phyloP scores from a whole-genome alignment of 2,329 filamentous ascomycete genomes.

The Ophiostoma novo-ulmi region DNA sequence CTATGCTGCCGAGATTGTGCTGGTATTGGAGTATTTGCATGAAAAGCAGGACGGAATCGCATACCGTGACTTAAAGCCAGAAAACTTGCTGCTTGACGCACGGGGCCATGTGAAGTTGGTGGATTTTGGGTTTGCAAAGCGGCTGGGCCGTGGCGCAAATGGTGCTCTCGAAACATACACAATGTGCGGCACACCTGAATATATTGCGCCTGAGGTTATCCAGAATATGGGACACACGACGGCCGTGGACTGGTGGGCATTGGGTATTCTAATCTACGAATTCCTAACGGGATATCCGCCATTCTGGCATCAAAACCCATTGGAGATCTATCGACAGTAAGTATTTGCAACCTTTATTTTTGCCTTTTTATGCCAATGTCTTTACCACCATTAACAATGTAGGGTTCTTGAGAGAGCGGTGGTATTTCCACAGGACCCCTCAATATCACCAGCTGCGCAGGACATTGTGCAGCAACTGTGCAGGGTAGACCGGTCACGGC shows the following conservation, averaged over 20 bases:
- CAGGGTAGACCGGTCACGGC: constrained; percentile 70
- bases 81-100: constrained; percentile 73
- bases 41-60: constrained; percentile 72
- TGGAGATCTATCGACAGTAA: constrained; percentile 78
- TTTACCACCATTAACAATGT: not conserved
- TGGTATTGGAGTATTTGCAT: constrained; percentile 75
- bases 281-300: constrained; percentile 80
- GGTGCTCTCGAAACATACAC: constrained; percentile 64
- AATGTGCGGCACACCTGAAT: constrained; percentile 77
- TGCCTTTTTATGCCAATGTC: not conserved
- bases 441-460: constrained; percentile 62
- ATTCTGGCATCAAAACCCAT: constrained; percentile 81
- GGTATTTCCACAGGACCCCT: constrained; percentile 62
- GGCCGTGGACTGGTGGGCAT: constrained; percentile 82
- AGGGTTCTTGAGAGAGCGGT: constrained; percentile 77
- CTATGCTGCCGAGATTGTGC: constrained; percentile 77
- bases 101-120: constrained; percentile 77
- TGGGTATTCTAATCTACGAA: constrained; percentile 79
- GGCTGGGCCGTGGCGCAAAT: constrained; percentile 53
- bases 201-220: constrained; percentile 79
- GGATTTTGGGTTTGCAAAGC: constrained; percentile 81
- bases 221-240: constrained; percentile 72
- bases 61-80: constrained; percentile 76
- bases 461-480: constrained; percentile 72
- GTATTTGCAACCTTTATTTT: constrained; percentile 30